Conservation (phyloP, 345 rosid species). For the Euclidium syriacum region DNA sequence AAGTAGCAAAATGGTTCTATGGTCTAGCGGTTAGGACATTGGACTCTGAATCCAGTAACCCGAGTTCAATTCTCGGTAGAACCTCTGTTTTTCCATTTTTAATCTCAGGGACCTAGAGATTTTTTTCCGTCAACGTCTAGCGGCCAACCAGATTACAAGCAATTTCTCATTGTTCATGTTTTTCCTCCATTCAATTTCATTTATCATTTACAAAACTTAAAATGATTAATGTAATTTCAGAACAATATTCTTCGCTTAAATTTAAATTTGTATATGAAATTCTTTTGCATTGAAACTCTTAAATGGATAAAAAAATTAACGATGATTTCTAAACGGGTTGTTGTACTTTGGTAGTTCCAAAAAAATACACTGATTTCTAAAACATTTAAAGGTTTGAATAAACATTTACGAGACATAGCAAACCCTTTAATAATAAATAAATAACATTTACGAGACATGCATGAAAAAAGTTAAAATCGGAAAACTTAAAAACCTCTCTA, state of each 20-base stretch:
- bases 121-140: too few relatives aligned
- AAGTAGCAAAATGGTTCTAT: slow-evolving; percentile 47
- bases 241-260: too few relatives aligned
- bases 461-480: neutral
- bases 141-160: too few relatives aligned
- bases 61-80: slow-evolving; percentile 91
- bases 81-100: slow-evolving; percentile 24
- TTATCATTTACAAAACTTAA: too few relatives aligned
- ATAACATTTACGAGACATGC: neutral
- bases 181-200: too few relatives aligned
- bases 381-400: neutral
- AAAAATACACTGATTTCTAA: neutral
- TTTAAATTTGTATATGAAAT: too few relatives aligned
- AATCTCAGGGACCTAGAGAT: too few relatives aligned
- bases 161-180: too few relatives aligned
- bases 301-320: too few relatives aligned
- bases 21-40: slow-evolving; percentile 92
- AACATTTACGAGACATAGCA: neutral
- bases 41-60: slow-evolving; percentile 95
- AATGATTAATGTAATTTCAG: too few relatives aligned
- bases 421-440: too few relatives aligned
- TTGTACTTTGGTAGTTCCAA: neutral
- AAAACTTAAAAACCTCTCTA: neutral
- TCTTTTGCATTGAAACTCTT: too few relatives aligned
- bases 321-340: neutral